phyloP scores from a whole-genome alignment of 371 early-diverging fungal genomes.

The Chytridium lagenaria region DNA sequence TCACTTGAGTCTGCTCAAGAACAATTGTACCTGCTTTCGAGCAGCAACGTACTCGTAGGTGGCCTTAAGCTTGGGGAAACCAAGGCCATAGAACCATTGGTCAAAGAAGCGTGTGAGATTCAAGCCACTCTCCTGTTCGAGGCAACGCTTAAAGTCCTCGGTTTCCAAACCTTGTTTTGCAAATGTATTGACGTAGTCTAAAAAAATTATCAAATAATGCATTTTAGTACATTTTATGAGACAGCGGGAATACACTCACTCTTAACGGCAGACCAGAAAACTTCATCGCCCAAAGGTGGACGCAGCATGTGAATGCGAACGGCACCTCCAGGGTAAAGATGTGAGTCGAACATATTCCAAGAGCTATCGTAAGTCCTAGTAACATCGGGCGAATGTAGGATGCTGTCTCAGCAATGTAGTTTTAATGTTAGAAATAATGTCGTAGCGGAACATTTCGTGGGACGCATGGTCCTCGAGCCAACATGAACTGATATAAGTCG shows the following conservation, averaged over 20 bases:
- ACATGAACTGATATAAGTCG: conserved; percentile 51
- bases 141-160: conserved; percentile 58
- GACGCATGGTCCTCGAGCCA: conserved; percentile 59
- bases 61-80: conserved; percentile 61
- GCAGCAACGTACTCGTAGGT: conserved; percentile 45
- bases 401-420: conserved; percentile 51
- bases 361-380: conserved; percentile 58
- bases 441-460: conserved; percentile 52
- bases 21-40: conserved; percentile 42
- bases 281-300: conserved; percentile 55
- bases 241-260: conserved; percentile 20
- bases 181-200: conserved; percentile 51
- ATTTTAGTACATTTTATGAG: too few relatives aligned
- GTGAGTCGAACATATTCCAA: conserved; percentile 63
- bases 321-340: conserved; percentile 63
- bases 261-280: conserved; percentile 61
- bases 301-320: conserved; percentile 65
- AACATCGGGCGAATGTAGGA: conserved; percentile 65
- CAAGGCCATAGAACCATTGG: conserved; percentile 66
- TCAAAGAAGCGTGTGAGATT: conserved; percentile 68
- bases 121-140: conserved; percentile 60
- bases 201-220: too few relatives aligned
- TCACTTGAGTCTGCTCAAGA: conserved; percentile 61
- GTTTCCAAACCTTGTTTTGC: conserved; percentile 57
- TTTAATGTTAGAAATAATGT: conserved; percentile 45